phyloP scores from a whole-genome alignment of 2,329 filamentous ascomycete genomes.

The Aspergillus felis region DNA sequence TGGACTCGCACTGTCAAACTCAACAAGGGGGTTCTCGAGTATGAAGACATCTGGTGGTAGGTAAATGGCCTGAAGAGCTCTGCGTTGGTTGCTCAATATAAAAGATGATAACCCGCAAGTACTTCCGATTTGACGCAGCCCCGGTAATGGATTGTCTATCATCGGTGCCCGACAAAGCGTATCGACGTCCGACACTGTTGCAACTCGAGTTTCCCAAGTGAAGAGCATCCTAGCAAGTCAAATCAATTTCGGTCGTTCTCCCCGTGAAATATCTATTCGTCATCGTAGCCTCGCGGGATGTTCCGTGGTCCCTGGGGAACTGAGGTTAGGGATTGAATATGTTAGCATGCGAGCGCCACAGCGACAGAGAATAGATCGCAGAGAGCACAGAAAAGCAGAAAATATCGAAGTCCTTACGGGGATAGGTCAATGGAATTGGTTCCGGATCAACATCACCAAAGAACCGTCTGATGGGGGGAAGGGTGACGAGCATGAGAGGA shows the following conservation, averaged over 20 bases:
- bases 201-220: background rate
- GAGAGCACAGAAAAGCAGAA: background rate
- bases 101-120: background rate
- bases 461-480: slow-evolving; percentile 68
- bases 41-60: slow-evolving; percentile 3
- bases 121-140: background rate
- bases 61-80: background rate
- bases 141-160: background rate
- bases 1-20: slow-evolving; percentile 1
- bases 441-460: slow-evolving; percentile 71
- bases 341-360: background rate
- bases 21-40: slow-evolving; percentile 1
- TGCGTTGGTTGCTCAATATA: background rate
- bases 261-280: slow-evolving; percentile 28
- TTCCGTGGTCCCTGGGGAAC: slow-evolving; percentile 45
- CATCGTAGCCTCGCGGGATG: slow-evolving; percentile 46
- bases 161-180: background rate
- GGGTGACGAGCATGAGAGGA: slow-evolving; percentile 64
- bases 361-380: background rate
- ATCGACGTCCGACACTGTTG: background rate
- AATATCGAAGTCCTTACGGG: slow-evolving; percentile 60
- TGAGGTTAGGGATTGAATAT: slow-evolving; percentile 15
- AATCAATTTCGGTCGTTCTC: slow-evolving; percentile 10
- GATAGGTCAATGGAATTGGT: slow-evolving; percentile 83
- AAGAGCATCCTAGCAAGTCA: background rate